Percentiles rank a stretch among this genome's conserved stretches.
These are phyloP conservation scores for Eucalyptus curtisii DNA, from an alignment of 345 rosid species.

Conservation along the genomic window DNA sequence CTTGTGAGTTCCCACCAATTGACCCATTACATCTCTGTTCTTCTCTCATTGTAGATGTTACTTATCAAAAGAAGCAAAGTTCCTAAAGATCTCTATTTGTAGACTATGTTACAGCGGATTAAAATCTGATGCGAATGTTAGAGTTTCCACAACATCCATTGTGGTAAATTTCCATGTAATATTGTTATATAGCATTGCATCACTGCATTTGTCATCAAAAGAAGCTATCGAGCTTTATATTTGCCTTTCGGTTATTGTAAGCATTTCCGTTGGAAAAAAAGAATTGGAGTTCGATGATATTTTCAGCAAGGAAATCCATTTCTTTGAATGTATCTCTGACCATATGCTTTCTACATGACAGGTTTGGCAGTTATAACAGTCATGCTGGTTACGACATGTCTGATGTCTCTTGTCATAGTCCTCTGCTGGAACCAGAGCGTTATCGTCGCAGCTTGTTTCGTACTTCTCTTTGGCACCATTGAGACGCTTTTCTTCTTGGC, in stretches of 20 bases:
- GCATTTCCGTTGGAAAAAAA: not conserved
- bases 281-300: not conserved
- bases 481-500: constrained; percentile 94
- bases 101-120: not conserved
- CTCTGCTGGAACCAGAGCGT: constrained; percentile 86
- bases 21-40: not conserved
- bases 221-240: not conserved
- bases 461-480: constrained; percentile 64
- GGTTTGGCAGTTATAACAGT: constrained; percentile 99
- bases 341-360: constrained; percentile 5
- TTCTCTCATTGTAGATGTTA: not conserved
- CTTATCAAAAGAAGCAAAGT: not conserved
- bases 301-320: not conserved
- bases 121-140: not conserved
- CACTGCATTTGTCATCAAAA: not conserved
- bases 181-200: not conserved
- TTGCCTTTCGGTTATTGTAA: not conserved
- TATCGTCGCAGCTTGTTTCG: constrained; percentile 52
- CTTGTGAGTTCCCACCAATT: not conserved
- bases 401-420: constrained; percentile 90
- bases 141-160: not conserved
- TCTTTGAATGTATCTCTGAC: not conserved
- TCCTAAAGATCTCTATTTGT: not conserved
- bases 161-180: not conserved
- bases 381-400: constrained; percentile 94